phyloP scores from a whole-genome alignment of 768 basidiomycete genomes.

The Hygrophorus pudorinus region DNA sequence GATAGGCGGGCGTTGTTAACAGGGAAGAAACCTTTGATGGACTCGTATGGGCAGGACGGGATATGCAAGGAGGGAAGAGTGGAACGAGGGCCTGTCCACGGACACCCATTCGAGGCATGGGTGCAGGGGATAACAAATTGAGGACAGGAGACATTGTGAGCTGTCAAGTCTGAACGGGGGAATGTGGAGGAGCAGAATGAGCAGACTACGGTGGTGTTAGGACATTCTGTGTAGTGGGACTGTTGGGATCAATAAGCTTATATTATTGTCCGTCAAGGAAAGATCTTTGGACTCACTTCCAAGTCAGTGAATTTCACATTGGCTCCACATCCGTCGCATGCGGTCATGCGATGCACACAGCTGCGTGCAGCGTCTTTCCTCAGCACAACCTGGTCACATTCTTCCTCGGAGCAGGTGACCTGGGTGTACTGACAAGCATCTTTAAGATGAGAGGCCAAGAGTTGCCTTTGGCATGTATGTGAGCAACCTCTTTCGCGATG shows the following conservation, averaged over 20 bases:
- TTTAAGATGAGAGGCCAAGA: constrained; percentile 50
- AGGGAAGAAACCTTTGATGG: constrained; percentile 49
- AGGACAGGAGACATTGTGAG: constrained; percentile 30
- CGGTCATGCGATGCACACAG: constrained; percentile 25
- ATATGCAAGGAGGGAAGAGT: constrained; percentile 27
- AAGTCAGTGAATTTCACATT: constrained; percentile 24
- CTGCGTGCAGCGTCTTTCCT: constrained; percentile 33
- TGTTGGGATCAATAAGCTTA: constrained; percentile 12
- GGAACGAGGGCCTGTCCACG: constrained; percentile 38
- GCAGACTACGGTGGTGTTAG: constrained; percentile 26
- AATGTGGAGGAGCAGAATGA: constrained; percentile 29
- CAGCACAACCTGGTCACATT: constrained; percentile 33
- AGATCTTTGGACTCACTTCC: constrained; percentile 21
- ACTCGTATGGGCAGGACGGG: constrained; percentile 44
- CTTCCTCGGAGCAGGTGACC: constrained; percentile 37
- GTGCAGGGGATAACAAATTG: constrained; percentile 29
- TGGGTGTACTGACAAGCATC: constrained; percentile 50
- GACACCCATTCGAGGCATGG: constrained; percentile 42
- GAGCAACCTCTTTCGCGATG: constrained; percentile 49
- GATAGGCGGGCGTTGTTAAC: constrained; percentile 29
- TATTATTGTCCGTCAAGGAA: too few species aligned
- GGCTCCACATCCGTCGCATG: constrained; percentile 30
- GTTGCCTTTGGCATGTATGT: constrained; percentile 56
- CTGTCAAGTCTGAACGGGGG: constrained; percentile 20
- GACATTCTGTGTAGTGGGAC: constrained; percentile 31